Base-by-base conservation (phyloP, 768 basidiomycete species). In the Coprinellus micaceus region DNA sequence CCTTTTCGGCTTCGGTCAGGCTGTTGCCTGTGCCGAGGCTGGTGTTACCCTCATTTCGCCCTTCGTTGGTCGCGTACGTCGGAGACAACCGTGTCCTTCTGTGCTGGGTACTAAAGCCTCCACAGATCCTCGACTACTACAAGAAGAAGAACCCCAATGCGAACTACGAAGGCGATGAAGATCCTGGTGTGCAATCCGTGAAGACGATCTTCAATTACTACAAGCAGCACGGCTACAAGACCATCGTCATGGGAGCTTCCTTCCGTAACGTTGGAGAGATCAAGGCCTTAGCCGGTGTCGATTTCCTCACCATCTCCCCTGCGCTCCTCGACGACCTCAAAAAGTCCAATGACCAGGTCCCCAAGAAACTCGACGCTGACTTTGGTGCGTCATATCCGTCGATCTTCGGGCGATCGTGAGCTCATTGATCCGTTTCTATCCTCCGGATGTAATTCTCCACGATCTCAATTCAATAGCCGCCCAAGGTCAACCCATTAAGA, bases 201-300 rank as follows among this genome's bases (percentile, higher is more conserved):
- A 88, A 91, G 80, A 89, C 82, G 76, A 99, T 99, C 79, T 99
- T 88, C 86, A 91, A 96, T 81, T 98, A 94, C 75, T 99, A 99
- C 85, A 98, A 98, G 83, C 94, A 97, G 71, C 84, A 98, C 76
- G 82, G 83, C 58, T 98, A 99, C 84, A 92, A 94, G 67, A 99
- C 97, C 64, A 98, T 99, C 74, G 96, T 98, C 72, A 98, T 98
- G 97, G 97, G 96, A 69, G 97, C 97, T 58, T 96, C 94, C 29
- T 98, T 99, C 94, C 91, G 97, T 70, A 98, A 98, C 80, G 88
- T 94, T 55, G 91, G 91, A 65, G 97, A 98, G 78, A 97, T 98
- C 78, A 91, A 85, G 72, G 83, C 90, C 2, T 84, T 99, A 54
- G 94, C 96, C 52, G 97, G 97, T 61, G 91, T 95, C 60, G 97